Conservation (phyloP, 805 yeast genomes). For the Sugiyamaella floridensis region DNA sequence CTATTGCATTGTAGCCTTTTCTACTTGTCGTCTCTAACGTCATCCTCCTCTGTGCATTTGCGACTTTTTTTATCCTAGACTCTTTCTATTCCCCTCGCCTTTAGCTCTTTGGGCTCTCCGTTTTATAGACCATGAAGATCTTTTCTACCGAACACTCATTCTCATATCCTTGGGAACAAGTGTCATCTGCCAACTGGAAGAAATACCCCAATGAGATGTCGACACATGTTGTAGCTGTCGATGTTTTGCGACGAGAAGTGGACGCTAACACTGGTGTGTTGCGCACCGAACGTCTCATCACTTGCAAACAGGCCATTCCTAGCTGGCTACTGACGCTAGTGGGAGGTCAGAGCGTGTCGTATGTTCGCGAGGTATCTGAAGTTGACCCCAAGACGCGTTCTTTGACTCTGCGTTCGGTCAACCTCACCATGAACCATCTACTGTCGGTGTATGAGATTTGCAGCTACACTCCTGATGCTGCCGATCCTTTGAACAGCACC, state of each 20-base stretch:
- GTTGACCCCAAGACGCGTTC: conserved; percentile 63
- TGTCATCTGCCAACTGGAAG: conserved; percentile 93
- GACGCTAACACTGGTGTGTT: conserved; percentile 47
- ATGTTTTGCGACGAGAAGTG: conserved; percentile 69
- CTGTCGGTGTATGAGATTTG: conserved; percentile 83
- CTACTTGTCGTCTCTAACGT: no score
- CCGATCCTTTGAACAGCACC: conserved; percentile 46
- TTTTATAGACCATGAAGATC: conserved; percentile 53
- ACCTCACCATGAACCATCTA: conserved; percentile 71
- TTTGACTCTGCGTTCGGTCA: conserved; percentile 74
- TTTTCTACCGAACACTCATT: conserved; percentile 65
- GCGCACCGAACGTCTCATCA: conserved; percentile 71
- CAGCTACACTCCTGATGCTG: conserved; percentile 63
- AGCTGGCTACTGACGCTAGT: conserved; percentile 64
- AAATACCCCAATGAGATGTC: conserved; percentile 94
- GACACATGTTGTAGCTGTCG: conserved; percentile 90
- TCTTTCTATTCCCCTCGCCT: no score
- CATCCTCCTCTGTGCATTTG: no score
- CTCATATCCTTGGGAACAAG: conserved; percentile 87
- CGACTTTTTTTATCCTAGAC: no score
- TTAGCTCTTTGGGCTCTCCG: neutral
- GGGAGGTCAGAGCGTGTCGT: conserved; percentile 67
- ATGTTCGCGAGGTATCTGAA: conserved; percentile 82
- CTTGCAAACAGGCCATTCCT: conserved; percentile 81
- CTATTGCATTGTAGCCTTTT: neutral